Evolutionary conservation across 495 filamentous ascomycete genomes (phyloP).

Genomic region (Pyronema domesticum): DNA sequence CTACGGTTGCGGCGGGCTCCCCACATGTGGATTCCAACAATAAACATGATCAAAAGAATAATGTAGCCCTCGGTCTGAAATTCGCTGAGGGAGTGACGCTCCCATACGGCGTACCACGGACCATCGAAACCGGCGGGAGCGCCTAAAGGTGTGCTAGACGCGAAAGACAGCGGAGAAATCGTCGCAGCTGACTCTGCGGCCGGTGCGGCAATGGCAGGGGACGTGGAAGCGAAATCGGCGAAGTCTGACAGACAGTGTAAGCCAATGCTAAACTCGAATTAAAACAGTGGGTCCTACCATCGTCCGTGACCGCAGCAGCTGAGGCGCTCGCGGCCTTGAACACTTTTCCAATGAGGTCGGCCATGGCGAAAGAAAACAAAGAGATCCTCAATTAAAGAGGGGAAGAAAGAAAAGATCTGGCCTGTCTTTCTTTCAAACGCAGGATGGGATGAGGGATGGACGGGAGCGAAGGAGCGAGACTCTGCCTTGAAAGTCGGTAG

Average conservation of each 20-base stretch:
- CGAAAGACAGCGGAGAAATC: slow-evolving; percentile 27
- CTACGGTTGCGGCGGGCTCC: slow-evolving; percentile 62
- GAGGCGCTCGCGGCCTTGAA: slow-evolving; percentile 3
- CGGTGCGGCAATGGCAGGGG: slow-evolving; percentile 16
- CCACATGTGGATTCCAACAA: slow-evolving; percentile 66
- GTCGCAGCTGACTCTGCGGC: slow-evolving; percentile 16
- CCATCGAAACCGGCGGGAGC: slow-evolving; percentile 3
- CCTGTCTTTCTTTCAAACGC: background rate
- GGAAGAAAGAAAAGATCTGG: background rate
- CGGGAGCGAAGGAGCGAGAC: background rate
- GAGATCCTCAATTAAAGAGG: background rate
- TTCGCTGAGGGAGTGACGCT: slow-evolving; percentile 61
- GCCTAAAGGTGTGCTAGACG: slow-evolving; percentile 33
- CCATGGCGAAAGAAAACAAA: background rate
- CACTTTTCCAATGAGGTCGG: slow-evolving; percentile 1
- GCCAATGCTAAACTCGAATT: background rate
- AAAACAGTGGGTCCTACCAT: background rate
- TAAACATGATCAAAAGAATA: slow-evolving; percentile 48
- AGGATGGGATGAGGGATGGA: background rate
- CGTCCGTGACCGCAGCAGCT: background rate
- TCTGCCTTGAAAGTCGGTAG: background rate
- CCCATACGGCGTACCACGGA: slow-evolving; percentile 92
- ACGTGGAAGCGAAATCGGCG: slow-evolving; percentile 32
- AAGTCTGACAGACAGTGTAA: slow-evolving; percentile 27
- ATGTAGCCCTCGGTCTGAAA: slow-evolving; percentile 80